Conservation (phyloP, 73 alveolate genomes). For the Stentor roeselii region DNA sequence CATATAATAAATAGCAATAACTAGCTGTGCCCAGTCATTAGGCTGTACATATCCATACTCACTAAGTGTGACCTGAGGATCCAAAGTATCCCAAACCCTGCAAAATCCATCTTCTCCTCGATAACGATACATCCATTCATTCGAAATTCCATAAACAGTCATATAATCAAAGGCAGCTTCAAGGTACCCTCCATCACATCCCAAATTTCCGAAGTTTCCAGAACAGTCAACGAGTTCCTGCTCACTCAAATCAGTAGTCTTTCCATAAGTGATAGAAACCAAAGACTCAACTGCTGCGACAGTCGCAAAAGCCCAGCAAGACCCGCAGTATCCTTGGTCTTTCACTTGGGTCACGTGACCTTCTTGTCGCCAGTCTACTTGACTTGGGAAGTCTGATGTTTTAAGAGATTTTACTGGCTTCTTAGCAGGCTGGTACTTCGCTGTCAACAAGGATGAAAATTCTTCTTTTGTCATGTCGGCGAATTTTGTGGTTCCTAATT, state of each 20-base stretch:
- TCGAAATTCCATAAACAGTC: constrained; percentile 20
- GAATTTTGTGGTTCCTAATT: constrained; percentile 47
- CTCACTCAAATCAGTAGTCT: constrained; percentile 35
- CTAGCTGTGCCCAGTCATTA: constrained; percentile 27
- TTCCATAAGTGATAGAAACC: constrained; percentile 24
- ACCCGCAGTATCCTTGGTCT: constrained; percentile 76
- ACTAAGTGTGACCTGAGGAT: constrained; percentile 15
- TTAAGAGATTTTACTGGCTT: not conserved
- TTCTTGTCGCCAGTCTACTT: constrained; percentile 63
- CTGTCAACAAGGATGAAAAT: constrained; percentile 17
- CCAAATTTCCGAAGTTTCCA: constrained; percentile 34
- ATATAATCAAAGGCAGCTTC: constrained; percentile 24
- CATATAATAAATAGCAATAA: constrained; percentile 1
- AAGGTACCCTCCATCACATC: constrained; percentile 59
- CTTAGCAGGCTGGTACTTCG: not conserved
- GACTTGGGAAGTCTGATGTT: constrained; percentile 23
- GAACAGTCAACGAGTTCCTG: constrained; percentile 67
- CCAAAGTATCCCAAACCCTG: not conserved
- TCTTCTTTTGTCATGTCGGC: constrained; percentile 44
- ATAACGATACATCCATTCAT: constrained; percentile 47
- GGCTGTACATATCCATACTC: constrained; percentile 26
- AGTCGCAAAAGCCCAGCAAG: constrained; percentile 84
- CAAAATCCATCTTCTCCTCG: constrained; percentile 33
- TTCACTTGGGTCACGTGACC: constrained; percentile 57
- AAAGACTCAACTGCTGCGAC: constrained; percentile 66